Evolutionary conservation across 441 rosid species (phyloP).

Genomic region (Euphorbia celastroides): DNA sequence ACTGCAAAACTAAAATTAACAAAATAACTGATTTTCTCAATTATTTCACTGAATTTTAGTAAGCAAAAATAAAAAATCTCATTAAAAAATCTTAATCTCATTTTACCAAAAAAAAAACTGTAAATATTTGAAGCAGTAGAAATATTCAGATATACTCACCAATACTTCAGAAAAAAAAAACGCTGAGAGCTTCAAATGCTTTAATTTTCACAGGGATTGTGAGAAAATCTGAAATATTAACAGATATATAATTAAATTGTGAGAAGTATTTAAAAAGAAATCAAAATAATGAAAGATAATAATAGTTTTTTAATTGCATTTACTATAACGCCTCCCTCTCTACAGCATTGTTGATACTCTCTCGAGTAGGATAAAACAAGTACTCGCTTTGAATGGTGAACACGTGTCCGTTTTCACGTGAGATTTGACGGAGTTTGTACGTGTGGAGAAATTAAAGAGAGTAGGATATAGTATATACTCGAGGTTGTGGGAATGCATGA

Average conservation of each 20-base stretch:
- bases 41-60: conserved; percentile 8
- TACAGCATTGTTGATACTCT: neutral
- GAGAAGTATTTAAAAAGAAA: neutral
- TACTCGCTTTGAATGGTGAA: neutral
- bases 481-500: neutral
- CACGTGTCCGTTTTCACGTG: neutral
- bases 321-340: neutral
- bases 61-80: conserved; percentile 9
- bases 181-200: conserved; percentile 15
- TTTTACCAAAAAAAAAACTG: conserved; percentile 15
- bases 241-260: conserved; percentile 1
- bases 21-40: no score
- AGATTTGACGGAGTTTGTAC: no score
- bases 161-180: conserved; percentile 26
- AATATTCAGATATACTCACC: conserved; percentile 41
- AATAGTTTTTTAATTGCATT: conserved; percentile 7
- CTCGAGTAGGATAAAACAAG: neutral
- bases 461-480: neutral
- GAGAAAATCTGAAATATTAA: conserved; percentile 24
- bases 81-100: conserved; percentile 11
- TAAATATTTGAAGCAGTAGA: conserved; percentile 13
- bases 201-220: conserved; percentile 14
- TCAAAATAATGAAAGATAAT: neutral
- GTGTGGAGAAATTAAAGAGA: no score
- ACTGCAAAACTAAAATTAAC: neutral